Conservation (phyloP, 805 yeast genomes). For the Kodamaea kakaduensis region DNA sequence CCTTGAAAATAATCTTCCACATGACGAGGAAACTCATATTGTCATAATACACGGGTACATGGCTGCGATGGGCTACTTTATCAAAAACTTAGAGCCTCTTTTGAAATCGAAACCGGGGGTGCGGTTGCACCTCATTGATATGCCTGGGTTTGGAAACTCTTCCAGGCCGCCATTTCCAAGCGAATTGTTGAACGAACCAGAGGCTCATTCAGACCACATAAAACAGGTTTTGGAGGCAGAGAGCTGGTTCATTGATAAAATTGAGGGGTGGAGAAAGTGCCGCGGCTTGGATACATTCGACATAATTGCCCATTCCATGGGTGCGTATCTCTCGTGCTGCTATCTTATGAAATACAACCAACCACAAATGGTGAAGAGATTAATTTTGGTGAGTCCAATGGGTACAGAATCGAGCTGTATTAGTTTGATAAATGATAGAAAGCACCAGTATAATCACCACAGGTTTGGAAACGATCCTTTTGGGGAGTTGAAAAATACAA, state of each 20-base stretch:
- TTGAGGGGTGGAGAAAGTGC: slow-evolving; percentile 33
- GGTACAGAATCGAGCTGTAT: slow-evolving; percentile 38
- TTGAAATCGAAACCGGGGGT: slow-evolving; percentile 28
- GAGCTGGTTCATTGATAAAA: slow-evolving; percentile 39
- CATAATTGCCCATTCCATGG: slow-evolving; percentile 41
- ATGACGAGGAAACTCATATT: slow-evolving; percentile 16
- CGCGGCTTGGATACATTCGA: slow-evolving; percentile 24
- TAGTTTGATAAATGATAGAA: slow-evolving; percentile 30
- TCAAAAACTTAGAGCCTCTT: slow-evolving; percentile 35
- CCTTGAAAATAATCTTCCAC: slow-evolving; percentile 21
- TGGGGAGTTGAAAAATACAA: slow-evolving; percentile 24
- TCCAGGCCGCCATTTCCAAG: slow-evolving; percentile 37
- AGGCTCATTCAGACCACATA: slow-evolving; percentile 21
- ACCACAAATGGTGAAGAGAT: slow-evolving; percentile 18
- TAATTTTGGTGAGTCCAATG: slow-evolving; percentile 38
- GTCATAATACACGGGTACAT: slow-evolving; percentile 42
- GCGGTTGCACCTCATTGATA: slow-evolving; percentile 36
- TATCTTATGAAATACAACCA: slow-evolving; percentile 38
- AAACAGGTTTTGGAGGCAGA: slow-evolving; percentile 31
- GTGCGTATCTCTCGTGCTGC: slow-evolving; percentile 38
- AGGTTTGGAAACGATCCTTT: slow-evolving; percentile 34
- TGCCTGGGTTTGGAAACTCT: slow-evolving; percentile 43
- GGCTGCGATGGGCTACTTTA: slow-evolving; percentile 43
- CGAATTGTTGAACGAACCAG: slow-evolving; percentile 21
- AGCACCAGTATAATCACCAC: slow-evolving; percentile 32